Evolutionary conservation across 2,329 filamentous ascomycete genomes (phyloP).

Genomic region (Fonsecaea pugnacius): DNA sequence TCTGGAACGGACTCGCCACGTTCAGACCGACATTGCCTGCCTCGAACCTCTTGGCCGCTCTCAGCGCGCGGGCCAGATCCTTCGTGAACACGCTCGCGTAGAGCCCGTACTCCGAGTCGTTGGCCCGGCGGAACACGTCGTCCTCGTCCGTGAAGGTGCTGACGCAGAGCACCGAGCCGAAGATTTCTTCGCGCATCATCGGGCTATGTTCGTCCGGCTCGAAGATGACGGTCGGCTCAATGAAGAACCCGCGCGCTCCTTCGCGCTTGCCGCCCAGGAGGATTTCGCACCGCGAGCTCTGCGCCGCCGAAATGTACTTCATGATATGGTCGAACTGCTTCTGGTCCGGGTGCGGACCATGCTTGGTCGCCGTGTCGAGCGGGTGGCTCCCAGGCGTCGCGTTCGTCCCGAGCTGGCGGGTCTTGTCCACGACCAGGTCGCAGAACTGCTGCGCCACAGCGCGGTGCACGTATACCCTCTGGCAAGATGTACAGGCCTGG

Average conservation of each 20-base stretch:
- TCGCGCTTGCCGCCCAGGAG: conserved; percentile 6
- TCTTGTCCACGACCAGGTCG: no score
- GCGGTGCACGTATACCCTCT: conserved; percentile 41
- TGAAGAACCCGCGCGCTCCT: no score
- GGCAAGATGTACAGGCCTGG: conserved; percentile 65
- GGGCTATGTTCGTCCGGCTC: conserved; percentile 41
- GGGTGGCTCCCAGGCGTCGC: no score
- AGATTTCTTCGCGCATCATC: conserved; percentile 49
- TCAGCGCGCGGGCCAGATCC: conserved; percentile 46
- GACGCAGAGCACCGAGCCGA: conserved; percentile 48
- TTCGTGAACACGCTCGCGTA: conserved; percentile 47
- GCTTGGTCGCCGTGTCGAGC: no score
- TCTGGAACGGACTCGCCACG: conserved; percentile 46
- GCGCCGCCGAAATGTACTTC: no score
- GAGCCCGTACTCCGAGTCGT: conserved; percentile 48
- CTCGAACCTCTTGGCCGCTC: conserved; percentile 47
- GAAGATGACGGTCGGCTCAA: conserved; percentile 44
- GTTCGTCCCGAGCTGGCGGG: no score
- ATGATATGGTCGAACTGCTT: no score
- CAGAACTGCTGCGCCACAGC: no score
- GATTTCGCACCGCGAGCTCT: conserved; percentile 45
- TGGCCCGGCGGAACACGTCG: conserved; percentile 45
- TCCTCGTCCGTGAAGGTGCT: conserved; percentile 45
- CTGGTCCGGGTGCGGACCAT: no score
- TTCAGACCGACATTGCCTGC: conserved; percentile 52